Evolutionary conservation across 2,329 filamentous ascomycete genomes (phyloP), one percentile per base, ranked within the genome.

Genomic region (Hypoxylon sp.): DNA sequence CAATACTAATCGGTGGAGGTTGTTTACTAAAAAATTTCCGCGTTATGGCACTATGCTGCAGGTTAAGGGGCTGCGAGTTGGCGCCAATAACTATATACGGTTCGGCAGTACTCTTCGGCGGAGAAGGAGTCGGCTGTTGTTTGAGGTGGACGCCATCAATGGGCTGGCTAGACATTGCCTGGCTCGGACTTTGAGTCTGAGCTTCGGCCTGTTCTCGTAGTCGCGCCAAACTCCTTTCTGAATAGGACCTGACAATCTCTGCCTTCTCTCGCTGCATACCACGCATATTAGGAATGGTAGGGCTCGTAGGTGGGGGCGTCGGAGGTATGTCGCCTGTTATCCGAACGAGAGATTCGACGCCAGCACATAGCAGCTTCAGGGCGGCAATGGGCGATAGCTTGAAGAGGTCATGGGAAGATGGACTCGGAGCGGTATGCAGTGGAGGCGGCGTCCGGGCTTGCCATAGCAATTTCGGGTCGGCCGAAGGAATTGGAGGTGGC

Each of bases 21-120:
- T 90, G 88, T 78, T 96, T 97, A 71, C 92, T 95, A 83, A 96
- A 97, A 81, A 99, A 99, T 76, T 96, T 96, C 73, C 94, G 90
- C 17, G 93, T 94, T 71, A 98, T 93, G 71, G 94, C 92, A 69
- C 90, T 90, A 77, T 96, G 92, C 78, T 98, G 94, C 35, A 93
- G 82, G 67, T 91, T 89, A 63, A 94, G 84, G 22, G 91, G 90
- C 74, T 94, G 90, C 31, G 89, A 90, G 78, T 93, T 88, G 50
- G 88, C 87, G n/a, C 90, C 88, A 61, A 91, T 85, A 50, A 91
- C 82, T 58, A 90, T 83, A 74, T 89, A 88, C 14, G 88, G 88
- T 67, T 84, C 80, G 19, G 80, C 79, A 3, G 76, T 68, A 14
- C 29, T 58, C 44, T 62, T 29, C 8, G 63, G 62, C 26, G 75